These are phyloP conservation scores for Aspergillus ostianus DNA, from an alignment of 495 filamentous ascomycete species.

Conservation along the genomic window DNA sequence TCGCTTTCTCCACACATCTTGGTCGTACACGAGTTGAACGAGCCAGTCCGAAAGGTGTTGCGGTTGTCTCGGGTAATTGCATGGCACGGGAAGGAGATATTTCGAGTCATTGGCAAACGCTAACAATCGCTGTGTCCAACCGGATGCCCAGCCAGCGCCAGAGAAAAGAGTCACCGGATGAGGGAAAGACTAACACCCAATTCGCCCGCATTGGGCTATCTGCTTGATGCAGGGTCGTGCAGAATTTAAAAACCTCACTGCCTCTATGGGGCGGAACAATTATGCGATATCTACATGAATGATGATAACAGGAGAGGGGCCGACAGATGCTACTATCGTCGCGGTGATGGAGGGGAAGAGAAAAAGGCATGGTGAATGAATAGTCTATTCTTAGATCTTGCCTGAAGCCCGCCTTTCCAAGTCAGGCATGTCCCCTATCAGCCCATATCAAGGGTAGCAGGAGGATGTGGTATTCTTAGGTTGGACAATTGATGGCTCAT, in stretches of 20 bases:
- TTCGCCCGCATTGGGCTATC: background rate
- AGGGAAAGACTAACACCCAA: background rate
- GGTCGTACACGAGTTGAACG: conserved; percentile 4
- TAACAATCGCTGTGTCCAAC: conserved; percentile 3
- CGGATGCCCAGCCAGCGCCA: background rate
- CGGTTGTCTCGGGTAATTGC: conserved; percentile 20
- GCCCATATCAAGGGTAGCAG: background rate
- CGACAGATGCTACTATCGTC: background rate
- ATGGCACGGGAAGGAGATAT: conserved; percentile 5
- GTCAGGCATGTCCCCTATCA: background rate
- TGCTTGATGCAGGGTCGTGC: conserved; percentile 17
- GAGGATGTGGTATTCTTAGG: background rate
- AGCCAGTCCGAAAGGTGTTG: background rate
- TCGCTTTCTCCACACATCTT: background rate
- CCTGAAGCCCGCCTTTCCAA: background rate
- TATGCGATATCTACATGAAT: background rate
- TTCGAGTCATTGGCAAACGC: conserved; percentile 6
- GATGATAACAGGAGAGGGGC: background rate
- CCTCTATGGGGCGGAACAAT: background rate
- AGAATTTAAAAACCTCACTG: background rate
- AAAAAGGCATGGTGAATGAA: background rate
- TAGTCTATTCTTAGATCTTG: background rate
- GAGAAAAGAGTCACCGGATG: conserved; percentile 12
- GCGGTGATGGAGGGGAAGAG: background rate
- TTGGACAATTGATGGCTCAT: conserved; percentile 2